phyloP scores from a whole-genome alignment of 768 basidiomycete genomes.

The Tephrocybe sp. region DNA sequence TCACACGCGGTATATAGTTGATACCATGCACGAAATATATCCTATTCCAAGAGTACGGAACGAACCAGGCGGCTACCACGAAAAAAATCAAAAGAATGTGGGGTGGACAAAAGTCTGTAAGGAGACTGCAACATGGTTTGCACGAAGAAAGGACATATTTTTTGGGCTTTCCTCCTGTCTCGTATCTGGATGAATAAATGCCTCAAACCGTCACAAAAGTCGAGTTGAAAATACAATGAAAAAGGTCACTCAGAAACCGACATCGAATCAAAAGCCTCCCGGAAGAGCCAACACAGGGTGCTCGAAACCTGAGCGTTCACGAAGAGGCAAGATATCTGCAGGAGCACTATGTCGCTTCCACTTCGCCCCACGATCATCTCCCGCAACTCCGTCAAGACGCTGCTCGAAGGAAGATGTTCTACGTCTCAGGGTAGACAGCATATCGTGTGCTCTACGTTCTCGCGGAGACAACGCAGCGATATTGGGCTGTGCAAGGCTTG shows the following conservation, averaged over 20 bases:
- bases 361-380: constrained; percentile 32
- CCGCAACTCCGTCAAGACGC: constrained; percentile 16
- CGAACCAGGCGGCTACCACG: neutral
- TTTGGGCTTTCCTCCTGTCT: constrained; percentile 1
- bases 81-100: constrained; percentile 8
- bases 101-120: constrained; percentile 5
- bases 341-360: constrained; percentile 63
- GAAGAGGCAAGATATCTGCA: constrained; percentile 50
- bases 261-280: constrained; percentile 44
- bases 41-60: constrained; percentile 4
- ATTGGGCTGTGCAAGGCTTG: constrained; percentile 48
- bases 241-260: constrained; percentile 25
- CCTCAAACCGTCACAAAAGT: constrained; percentile 3
- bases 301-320: constrained; percentile 54
- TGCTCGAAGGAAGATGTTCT: constrained; percentile 46
- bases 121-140: neutral
- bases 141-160: neutral
- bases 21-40: constrained; percentile 14
- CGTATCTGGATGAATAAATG: neutral
- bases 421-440: constrained; percentile 64
- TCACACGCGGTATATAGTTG: neutral
- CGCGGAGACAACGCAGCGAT: constrained; percentile 52
- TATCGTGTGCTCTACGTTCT: constrained; percentile 56
- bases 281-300: constrained; percentile 59
- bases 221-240: neutral